Base-by-base conservation (phyloP, 164 flowering plant genomes). In the Chimonanthus salicifolius region DNA sequence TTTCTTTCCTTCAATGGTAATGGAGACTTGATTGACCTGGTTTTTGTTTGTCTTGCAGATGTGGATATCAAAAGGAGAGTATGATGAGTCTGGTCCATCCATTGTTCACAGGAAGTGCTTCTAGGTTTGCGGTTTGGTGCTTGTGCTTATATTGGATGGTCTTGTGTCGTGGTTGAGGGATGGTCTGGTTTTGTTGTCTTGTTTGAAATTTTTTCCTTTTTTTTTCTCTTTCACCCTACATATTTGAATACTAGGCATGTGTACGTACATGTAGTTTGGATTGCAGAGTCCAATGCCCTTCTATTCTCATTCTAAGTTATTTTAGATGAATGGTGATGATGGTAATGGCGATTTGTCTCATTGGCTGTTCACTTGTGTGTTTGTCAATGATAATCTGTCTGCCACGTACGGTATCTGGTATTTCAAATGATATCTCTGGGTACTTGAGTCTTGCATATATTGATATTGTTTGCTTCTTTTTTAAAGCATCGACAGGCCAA, bases 161-260 rank as follows among this genome's bases (percentile, higher is more conserved):
- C 62, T 58, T n/a, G 16, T 72, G 91, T 88, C 20, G 90, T 70
- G 73, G 77, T 75, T 70, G 77, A 64, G 74, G 64, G 58, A 64
- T 48, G 74, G 62, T 45, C 70, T 66, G 66, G 51, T 72, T 72
- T 72, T 33, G 67, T 47, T 63, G 74, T 72, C 20, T 47, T 20
- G 67, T 8, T 72, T 62, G 45, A 62, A 46, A 15, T 72, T 72
- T 71, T 71, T 71, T 58, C 16, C 15, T 45, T 49, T 16, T 62
- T 63, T 62, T 49, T 16, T 64, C 54, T 62, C 62, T 50, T 69
- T 49, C 51, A 49, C 44, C 71, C 60, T 51, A n/a, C 20, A 49
- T 69, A 69, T 51, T 50, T 51, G 13, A 69, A 20, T 50, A 69
- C 65, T 20, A 54, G 15, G 62, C 15, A 49, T 69, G 71, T 69